Base-by-base conservation (phyloP, 192 early-diverging fungal genomes). In the Kappamyces sp. region DNA sequence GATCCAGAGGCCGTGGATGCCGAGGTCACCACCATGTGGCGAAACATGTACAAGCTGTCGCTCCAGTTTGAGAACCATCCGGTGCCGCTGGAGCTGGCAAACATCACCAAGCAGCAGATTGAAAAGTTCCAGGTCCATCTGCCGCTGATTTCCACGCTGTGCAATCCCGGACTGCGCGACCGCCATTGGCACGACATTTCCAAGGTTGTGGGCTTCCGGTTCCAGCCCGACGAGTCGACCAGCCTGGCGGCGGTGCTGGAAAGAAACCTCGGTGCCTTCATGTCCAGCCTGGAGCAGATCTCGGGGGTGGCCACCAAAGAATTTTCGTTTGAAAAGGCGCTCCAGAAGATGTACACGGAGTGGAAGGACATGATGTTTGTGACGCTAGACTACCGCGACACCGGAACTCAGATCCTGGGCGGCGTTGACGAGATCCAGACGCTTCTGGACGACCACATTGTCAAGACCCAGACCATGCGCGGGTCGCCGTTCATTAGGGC, bases 361-460 rank as follows among this genome's bases (percentile, higher is more conserved):
- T 83, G 81, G 81, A 70, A 83, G 49, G 70, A 66, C 7, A 66
- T 83, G 10, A 74, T 78, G 63, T 69, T 83, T 36, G 71, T 60
- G 31, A 74, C 77, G 2, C 38, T 83, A 34, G 74, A 78, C 36
- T 83, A 83, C 63, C 55, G 81, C 15, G 81, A 83, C 49, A 82
- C 81, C 46, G 81, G 81, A 4, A 82, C 77, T 6, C 78, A 83
- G 58, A 83, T 83, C 57, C 51, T 83, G 7, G 54, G 66, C 0
- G 64, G 66, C 32, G 58, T 77, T 13, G 81, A 83, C 51, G 73
- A 77, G n/a, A 79, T 83, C 31, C 81, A 83, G 54, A 74, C 73
- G n/a, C 62, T 83, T 15, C 66, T 83, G 31, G 81, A 83, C 58
- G 81, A 83, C 58, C 81, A 83, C 49, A 83, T 83, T 61, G 81